Base-by-base conservation (phyloP, 164 flowering plant species). In the Magnolia changhungtana region DNA sequence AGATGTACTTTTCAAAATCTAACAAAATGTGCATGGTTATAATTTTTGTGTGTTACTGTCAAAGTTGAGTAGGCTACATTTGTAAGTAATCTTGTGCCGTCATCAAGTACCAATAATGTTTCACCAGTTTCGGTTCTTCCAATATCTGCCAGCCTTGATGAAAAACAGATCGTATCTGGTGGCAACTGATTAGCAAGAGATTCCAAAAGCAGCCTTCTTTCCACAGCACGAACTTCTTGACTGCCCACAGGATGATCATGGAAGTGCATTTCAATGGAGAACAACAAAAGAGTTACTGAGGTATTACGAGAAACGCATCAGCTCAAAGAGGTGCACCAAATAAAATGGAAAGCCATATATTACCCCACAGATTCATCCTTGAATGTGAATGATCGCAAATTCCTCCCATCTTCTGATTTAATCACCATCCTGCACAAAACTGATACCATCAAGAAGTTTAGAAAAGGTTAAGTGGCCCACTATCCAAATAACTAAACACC, bases 201-300 rank as follows among this genome's bases (percentile, higher is more conserved):
- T 78, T 90, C 93, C 82, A 93, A 73, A 51, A 93, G 93, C 72
- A 87, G 73, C 82, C 92, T 82, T 83, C 99, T 91, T 80, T 96
- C 99, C 72, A 96, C 98, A 1, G 96, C 94, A 23, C 99, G 95
- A 4, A 93, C 95, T 82, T 95, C 98, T 86, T 93, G 97, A 79
- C 98, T 95, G 88, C 71, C 45, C 13, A 67, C 50, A 2, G 65
- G 19, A 70, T 7, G 55, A 70, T 67, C 13, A 14, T 29, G 70
- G 27, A 67, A 70, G 16, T 61, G 19, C 71, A 49, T 74, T 19
- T 65, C 59, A 72, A 68, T 23, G 18, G n/a, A 52, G 19, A 29
- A 4, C 45, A 27, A 61, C 51, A 51, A 59, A 75, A 31, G 14
- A 50, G 16, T 49, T 27, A 13, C 4, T 16, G 49, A 72, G 71